A percentile compares a stretch with the other conserved stretches of the same genome.
These are phyloP conservation scores for Bruguiera gymnorhiza DNA, from an alignment of 345 rosid species.

Conservation along the genomic window DNA sequence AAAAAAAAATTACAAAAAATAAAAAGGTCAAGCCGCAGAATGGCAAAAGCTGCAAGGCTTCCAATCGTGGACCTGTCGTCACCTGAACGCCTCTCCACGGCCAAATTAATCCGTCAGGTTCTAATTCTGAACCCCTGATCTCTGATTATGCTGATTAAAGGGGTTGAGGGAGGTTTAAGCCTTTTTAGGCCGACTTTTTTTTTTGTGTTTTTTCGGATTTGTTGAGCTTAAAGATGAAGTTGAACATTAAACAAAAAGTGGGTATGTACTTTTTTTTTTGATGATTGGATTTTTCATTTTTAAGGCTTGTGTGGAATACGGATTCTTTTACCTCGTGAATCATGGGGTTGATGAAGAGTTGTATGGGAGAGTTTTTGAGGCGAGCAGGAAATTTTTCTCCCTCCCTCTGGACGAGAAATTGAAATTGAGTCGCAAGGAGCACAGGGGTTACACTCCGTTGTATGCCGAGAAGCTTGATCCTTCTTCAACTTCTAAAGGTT, in stretches of 20 bases:
- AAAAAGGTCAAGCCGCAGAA: background rate
- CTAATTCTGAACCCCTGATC: background rate
- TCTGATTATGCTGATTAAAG: too few species aligned
- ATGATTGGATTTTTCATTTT: slow-evolving; percentile 8
- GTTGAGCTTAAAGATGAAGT: background rate
- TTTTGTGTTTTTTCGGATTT: too few species aligned
- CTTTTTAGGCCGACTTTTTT: background rate
- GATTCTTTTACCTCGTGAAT: slow-evolving; percentile 83
- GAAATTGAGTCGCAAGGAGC: slow-evolving; percentile 37
- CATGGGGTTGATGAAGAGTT: slow-evolving; percentile 69
- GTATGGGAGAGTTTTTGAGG: slow-evolving; percentile 37
- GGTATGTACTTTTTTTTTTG: background rate
- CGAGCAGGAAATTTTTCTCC: slow-evolving; percentile 65
- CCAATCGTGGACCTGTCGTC: slow-evolving; percentile 27
- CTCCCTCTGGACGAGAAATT: slow-evolving; percentile 60
- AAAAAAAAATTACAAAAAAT: too few species aligned
- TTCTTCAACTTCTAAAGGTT: slow-evolving; percentile 38
- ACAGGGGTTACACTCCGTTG: slow-evolving; percentile 63
- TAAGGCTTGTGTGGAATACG: slow-evolving; percentile 72
- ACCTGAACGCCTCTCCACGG: slow-evolving; percentile 15
- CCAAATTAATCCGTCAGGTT: slow-evolving; percentile 28
- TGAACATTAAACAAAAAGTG: background rate
- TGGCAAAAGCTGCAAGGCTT: slow-evolving; percentile 17
- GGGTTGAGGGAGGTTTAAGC: too few species aligned
- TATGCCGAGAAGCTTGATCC: slow-evolving; percentile 52